phyloP scores from a whole-genome alignment of 2,329 filamentous ascomycete species.

The Talaromyces verruculosus region DNA sequence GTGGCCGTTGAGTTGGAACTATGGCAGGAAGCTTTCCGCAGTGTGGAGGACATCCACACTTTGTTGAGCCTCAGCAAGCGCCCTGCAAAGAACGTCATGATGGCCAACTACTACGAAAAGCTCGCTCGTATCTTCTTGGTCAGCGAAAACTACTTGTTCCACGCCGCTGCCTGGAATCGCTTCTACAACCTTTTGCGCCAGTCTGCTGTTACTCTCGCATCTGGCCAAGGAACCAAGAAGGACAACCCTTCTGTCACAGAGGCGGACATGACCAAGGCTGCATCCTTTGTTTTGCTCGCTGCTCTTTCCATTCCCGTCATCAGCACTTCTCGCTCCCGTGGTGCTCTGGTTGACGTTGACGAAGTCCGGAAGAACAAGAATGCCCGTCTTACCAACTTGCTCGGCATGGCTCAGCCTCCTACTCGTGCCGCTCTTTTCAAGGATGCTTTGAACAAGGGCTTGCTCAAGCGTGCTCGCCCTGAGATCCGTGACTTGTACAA shows the following conservation, averaged over 20 bases:
- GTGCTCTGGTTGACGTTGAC: slow-evolving; percentile 93
- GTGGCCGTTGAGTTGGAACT: slow-evolving; percentile 96
- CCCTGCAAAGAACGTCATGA: slow-evolving; percentile 98
- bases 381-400: slow-evolving; percentile 88
- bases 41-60: slow-evolving; percentile 97
- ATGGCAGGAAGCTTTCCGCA: slow-evolving; percentile 99
- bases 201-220: slow-evolving; percentile 77
- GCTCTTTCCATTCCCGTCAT: slow-evolving; percentile 98
- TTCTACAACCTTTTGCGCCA: slow-evolving; percentile 96
- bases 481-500: slow-evolving; percentile 98
- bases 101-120: slow-evolving; percentile 99
- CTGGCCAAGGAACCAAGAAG: slow-evolving; percentile 85
- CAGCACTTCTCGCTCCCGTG: slow-evolving; percentile 93
- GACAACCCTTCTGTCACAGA: slow-evolving; percentile 91
- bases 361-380: slow-evolving; percentile 99
- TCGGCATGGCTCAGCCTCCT: slow-evolving; percentile 87
- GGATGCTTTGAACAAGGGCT: slow-evolving; percentile 90
- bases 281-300: slow-evolving; percentile 92
- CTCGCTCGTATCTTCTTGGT: slow-evolving; percentile 97
- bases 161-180: slow-evolving; percentile 93
- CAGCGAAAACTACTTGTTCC: slow-evolving; percentile 99
- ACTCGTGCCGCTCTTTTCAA: slow-evolving; percentile 91
- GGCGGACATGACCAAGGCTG: slow-evolving; percentile 86
- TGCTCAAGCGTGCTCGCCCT: slow-evolving; percentile 85
- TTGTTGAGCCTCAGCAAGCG: slow-evolving; percentile 97